These are phyloP conservation scores for Kalmusia sp. DNA, from an alignment of 2,329 filamentous ascomycete species.

Conservation along the genomic window DNA sequence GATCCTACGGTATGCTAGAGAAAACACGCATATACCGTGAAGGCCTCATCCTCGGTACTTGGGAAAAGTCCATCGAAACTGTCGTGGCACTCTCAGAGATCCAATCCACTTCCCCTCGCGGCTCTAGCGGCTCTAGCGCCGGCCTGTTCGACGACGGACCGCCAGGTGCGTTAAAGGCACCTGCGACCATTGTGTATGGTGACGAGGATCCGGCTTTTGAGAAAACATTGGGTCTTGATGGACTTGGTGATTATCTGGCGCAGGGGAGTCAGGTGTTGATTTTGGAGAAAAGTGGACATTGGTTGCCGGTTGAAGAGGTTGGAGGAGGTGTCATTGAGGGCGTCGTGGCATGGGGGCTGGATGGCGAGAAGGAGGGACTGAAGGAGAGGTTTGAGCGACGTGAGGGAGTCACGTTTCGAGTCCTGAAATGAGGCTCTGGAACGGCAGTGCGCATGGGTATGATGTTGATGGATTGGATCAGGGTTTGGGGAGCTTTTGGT, in stretches of 20 bases:
- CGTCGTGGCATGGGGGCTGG: constrained; percentile 41
- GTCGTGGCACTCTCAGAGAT: constrained; percentile 57
- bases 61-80: constrained; percentile 61
- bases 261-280: constrained; percentile 58
- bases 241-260: constrained; percentile 59
- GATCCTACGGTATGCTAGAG: constrained; percentile 56
- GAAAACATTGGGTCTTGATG: constrained; percentile 57
- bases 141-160: constrained; percentile 55
- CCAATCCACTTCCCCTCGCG: constrained; percentile 10
- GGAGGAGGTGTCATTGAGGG: constrained; percentile 52
- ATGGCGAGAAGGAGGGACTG: constrained; percentile 21
- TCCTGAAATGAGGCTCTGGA: neutral
- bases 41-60: constrained; percentile 51
- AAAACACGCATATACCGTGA: constrained; percentile 64
- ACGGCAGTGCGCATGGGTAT: neutral
- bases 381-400: constrained; percentile 20
- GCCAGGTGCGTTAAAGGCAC: constrained; percentile 57
- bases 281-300: constrained; percentile 60
- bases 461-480: too few relatives aligned
- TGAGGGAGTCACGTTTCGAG: neutral
- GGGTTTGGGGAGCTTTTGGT: too few relatives aligned
- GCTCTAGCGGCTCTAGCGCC: constrained; percentile 31
- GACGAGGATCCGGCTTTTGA: constrained; percentile 60
- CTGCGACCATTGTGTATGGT: constrained; percentile 62
- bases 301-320: constrained; percentile 56